Percentiles rank a stretch among this genome's conserved stretches.
These are phyloP conservation scores for Hamiltosporidium tvaerminnensis DNA, from an alignment of 371 early-diverging fungal species.

Conservation along the genomic window DNA sequence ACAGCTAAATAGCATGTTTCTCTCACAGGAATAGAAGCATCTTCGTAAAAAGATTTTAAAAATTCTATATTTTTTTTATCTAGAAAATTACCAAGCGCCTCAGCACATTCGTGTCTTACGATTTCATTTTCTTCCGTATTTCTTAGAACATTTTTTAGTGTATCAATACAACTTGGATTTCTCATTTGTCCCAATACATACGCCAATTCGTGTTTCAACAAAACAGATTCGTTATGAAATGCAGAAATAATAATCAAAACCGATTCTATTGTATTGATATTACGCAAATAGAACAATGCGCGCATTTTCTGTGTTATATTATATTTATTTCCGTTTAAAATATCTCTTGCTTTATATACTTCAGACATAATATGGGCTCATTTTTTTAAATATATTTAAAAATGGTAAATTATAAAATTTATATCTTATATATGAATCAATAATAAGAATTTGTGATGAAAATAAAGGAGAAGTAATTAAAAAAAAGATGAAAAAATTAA, in stretches of 20 bases:
- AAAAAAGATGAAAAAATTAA: too few relatives aligned
- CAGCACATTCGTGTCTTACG: conserved; percentile 78
- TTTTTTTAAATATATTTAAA: too few relatives aligned
- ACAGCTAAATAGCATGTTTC: neutral
- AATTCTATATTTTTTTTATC: too few relatives aligned
- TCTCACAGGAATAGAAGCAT: neutral
- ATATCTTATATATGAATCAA: too few relatives aligned
- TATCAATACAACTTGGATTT: conserved; percentile 61
- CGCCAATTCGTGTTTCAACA: conserved; percentile 91
- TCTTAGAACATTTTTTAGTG: conserved; percentile 59
- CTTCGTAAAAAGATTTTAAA: too few relatives aligned
- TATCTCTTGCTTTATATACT: too few relatives aligned
- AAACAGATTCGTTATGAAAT: conserved; percentile 67
- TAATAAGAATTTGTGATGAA: too few relatives aligned
- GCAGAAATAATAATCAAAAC: conserved; percentile 47
- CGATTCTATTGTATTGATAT: conserved; percentile 28
- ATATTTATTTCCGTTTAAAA: too few relatives aligned
- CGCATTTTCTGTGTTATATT: conserved; percentile 17
- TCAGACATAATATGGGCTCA: too few relatives aligned
- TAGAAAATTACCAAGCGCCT: conserved; percentile 45
- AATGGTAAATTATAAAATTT: too few relatives aligned
- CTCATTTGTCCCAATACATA: conserved; percentile 94
- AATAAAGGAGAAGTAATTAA: too few relatives aligned
- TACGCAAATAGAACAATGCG: conserved; percentile 47
- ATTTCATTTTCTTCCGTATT: conserved; percentile 67